phyloP scores from a whole-genome alignment of 257 asterid genomes.

The Solanum virginianum region DNA sequence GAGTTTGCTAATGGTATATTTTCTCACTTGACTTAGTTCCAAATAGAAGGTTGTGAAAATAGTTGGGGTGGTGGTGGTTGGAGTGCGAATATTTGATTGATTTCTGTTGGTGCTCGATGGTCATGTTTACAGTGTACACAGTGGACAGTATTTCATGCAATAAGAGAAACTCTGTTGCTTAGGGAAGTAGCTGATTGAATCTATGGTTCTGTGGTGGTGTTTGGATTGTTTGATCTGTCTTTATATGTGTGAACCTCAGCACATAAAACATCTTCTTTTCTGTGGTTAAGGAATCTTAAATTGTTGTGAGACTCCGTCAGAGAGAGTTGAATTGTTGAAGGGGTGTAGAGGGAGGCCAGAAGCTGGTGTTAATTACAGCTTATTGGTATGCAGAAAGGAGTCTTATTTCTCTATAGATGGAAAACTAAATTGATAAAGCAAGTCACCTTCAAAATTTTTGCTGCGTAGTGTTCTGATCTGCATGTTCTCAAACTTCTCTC shows the following conservation, averaged over 20 bases:
- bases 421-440: neutral
- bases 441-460: constrained; percentile 66
- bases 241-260: neutral
- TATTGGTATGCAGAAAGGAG: neutral
- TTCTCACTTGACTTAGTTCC: neutral
- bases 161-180: neutral
- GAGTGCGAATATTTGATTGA: neutral
- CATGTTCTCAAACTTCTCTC: constrained; percentile 72
- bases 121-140: neutral
- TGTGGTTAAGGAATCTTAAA: neutral
- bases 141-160: neutral
- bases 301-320: neutral
- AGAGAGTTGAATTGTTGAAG: neutral
- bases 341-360: neutral
- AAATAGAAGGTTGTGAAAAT: neutral
- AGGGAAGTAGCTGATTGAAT: neutral
- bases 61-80: neutral
- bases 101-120: neutral
- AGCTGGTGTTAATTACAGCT: neutral
- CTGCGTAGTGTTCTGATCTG: constrained; percentile 75
- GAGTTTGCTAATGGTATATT: neutral
- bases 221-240: neutral
- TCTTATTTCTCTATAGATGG: neutral
- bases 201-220: neutral
- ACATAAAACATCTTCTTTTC: neutral